Percentiles rank a stretch among this genome's conserved stretches.
Conservation (phyloP, 352 stramenopile species). For the Pythium dissimile region DNA sequence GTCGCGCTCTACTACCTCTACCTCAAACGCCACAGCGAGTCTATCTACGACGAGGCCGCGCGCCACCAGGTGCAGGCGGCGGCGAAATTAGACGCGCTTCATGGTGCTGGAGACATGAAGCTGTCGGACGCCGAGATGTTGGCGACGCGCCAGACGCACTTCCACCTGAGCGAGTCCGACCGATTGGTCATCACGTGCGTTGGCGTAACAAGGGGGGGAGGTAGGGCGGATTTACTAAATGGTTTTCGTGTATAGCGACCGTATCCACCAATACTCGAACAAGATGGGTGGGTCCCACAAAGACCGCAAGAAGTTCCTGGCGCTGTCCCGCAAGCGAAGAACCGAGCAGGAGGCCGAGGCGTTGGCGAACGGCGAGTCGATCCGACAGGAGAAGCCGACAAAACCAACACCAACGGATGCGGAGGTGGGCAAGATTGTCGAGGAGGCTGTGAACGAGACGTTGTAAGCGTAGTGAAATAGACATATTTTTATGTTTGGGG, state of each 20-base stretch:
- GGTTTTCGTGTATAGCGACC: conserved; percentile 34
- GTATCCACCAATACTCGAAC: conserved; percentile 72
- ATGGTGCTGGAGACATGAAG: conserved; percentile 46
- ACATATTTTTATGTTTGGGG: too few species aligned
- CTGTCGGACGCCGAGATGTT: conserved; percentile 11
- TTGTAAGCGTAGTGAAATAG: conserved; percentile 26
- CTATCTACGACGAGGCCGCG: conserved; percentile 71
- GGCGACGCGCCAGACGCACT: conserved; percentile 64
- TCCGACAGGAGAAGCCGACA: conserved; percentile 6
- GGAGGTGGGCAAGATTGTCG: conserved; percentile 29
- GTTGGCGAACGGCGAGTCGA: conserved; percentile 10
- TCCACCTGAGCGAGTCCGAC: conserved; percentile 58
- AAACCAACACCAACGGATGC: conserved; percentile 20
- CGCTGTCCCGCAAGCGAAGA: conserved; percentile 26
- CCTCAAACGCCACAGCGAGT: conserved; percentile 47
- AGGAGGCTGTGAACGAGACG: conserved; percentile 48
- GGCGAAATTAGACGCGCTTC: conserved; percentile 63
- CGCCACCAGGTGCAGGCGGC: conserved; percentile 49
- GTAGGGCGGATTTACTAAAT: not conserved
- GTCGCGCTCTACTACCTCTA: conserved; percentile 67
- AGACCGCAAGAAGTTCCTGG: conserved; percentile 74
- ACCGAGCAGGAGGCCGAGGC: conserved; percentile 26
- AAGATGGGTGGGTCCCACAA: conserved; percentile 57
- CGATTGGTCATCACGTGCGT: conserved; percentile 70
- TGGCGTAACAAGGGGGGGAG: not conserved